A percentile compares a stretch with the other conserved stretches of the same genome.
Conservation (phyloP, 2,329 filamentous ascomycete genomes). For the Trichocomaceae sp. region DNA sequence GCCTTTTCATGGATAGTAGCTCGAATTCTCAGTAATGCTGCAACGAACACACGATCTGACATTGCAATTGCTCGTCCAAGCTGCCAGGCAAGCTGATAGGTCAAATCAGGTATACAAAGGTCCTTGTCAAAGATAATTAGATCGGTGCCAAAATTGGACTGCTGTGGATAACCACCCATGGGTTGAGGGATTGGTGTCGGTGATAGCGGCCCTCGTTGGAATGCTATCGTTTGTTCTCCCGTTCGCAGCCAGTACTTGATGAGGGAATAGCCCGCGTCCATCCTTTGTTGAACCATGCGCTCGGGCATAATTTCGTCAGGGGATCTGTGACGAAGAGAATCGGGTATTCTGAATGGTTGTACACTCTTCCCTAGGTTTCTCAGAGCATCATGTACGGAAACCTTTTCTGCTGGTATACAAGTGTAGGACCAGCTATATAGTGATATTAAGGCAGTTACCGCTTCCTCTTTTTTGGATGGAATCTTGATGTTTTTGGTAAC, state of each 20-base stretch:
- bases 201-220: slow-evolving; percentile 36
- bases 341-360: slow-evolving; percentile 16
- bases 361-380: not conserved
- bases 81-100: slow-evolving; percentile 41
- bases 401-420: slow-evolving; percentile 24
- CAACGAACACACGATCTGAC: slow-evolving; percentile 27
- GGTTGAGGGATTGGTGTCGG: slow-evolving; percentile 21
- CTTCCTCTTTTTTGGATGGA: not conserved
- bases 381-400: slow-evolving; percentile 30
- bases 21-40: slow-evolving; percentile 22
- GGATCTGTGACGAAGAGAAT: slow-evolving; percentile 17
- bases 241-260: slow-evolving; percentile 30
- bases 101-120: slow-evolving; percentile 40
- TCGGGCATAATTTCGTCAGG: not conserved
- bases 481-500: not conserved
- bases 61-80: slow-evolving; percentile 38
- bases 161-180: not conserved
- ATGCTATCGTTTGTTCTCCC: slow-evolving; percentile 36
- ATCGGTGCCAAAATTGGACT: slow-evolving; percentile 31
- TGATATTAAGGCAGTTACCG: slow-evolving; percentile 14
- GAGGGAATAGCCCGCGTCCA: slow-evolving; percentile 34
- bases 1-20: slow-evolving; percentile 15
- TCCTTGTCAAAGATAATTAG: slow-evolving; percentile 38
- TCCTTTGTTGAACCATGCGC: not conserved
- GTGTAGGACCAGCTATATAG: slow-evolving; percentile 41